These are phyloP conservation scores for Cardamine resedifolia DNA, from an alignment of 345 rosid genomes.

Conservation along the genomic window DNA sequence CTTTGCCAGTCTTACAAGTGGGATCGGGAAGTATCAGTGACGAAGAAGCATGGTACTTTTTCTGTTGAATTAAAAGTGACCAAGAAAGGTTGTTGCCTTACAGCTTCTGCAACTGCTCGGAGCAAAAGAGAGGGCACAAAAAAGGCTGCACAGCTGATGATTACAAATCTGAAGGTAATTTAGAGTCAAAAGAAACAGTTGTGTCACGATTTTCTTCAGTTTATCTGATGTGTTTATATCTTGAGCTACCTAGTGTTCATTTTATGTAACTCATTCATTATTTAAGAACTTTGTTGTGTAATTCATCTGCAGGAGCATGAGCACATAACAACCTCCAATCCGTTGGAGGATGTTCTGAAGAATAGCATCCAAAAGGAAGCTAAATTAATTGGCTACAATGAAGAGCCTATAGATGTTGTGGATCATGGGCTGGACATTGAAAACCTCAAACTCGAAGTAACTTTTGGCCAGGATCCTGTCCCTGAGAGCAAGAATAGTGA, in stretches of 20 bases:
- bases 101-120: slow-evolving; percentile 48
- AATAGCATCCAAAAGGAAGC: slow-evolving; percentile 52
- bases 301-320: slow-evolving; percentile 60
- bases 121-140: slow-evolving; percentile 60
- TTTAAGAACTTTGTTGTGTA: slow-evolving; percentile 9
- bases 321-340: slow-evolving; percentile 44
- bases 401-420: slow-evolving; percentile 54
- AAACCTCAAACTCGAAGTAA: slow-evolving; percentile 37
- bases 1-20: slow-evolving; percentile 66
- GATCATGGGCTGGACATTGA: slow-evolving; percentile 31
- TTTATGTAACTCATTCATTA: slow-evolving; percentile 15
- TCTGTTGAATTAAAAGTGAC: slow-evolving; percentile 51
- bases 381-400: slow-evolving; percentile 77
- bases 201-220: neutral
- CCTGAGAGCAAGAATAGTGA: slow-evolving; percentile 18
- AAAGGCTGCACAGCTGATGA: slow-evolving; percentile 54
- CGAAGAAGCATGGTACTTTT: slow-evolving; percentile 46
- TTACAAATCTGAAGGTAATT: slow-evolving; percentile 63
- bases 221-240: slow-evolving; percentile 20
- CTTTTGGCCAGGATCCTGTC: slow-evolving; percentile 11
- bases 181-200: slow-evolving; percentile 33
- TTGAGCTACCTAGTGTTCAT: slow-evolving; percentile 16
- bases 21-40: slow-evolving; percentile 36
- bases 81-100: slow-evolving; percentile 38
- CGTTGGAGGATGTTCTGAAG: slow-evolving; percentile 61